Conservation (phyloP, 129 eudicot species). For the Flaveria trinervia region DNA sequence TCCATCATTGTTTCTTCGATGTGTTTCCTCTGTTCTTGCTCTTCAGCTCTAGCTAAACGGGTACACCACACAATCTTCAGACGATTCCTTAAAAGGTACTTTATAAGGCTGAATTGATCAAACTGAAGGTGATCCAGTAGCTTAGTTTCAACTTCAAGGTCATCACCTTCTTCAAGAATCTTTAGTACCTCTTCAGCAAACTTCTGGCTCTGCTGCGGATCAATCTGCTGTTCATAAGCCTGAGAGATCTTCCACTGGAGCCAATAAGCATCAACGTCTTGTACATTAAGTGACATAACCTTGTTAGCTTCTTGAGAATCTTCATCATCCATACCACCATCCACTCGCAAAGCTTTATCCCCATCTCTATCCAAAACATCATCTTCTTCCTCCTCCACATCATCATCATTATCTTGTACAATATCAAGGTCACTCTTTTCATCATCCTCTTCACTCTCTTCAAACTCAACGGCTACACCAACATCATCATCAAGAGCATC, state of each 20-base stretch:
- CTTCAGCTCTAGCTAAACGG: constrained; percentile 89
- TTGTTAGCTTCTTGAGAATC: constrained; percentile 63
- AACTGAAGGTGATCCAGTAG: constrained; percentile 69
- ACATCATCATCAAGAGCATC: constrained; percentile 80
- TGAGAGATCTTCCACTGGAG: constrained; percentile 90
- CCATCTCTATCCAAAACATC: constrained; percentile 57
- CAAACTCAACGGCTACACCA: constrained; percentile 93
- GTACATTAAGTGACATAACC: constrained; percentile 84
- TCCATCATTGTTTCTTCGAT: constrained; percentile 78
- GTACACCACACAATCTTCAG: constrained; percentile 94
- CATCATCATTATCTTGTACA: constrained; percentile 73
- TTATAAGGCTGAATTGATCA: constrained; percentile 72
- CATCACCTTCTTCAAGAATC: constrained; percentile 87
- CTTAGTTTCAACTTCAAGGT: constrained; percentile 73
- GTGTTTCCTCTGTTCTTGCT: constrained; percentile 72
- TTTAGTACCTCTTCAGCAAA: constrained; percentile 89
- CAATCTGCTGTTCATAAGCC: constrained; percentile 87
- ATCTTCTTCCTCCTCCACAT: constrained; percentile 83
- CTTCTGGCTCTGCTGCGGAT: constrained; percentile 82
- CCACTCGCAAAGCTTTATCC: constrained; percentile 83
- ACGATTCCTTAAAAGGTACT: constrained; percentile 68
- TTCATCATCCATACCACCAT: constrained; percentile 84
- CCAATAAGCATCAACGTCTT: constrained; percentile 95
- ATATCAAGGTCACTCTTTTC: constrained; percentile 76
- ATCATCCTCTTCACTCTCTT: constrained; percentile 86